phyloP scores from a whole-genome alignment of 371 early-diverging fungal genomes.

The Mortierella sp. region DNA sequence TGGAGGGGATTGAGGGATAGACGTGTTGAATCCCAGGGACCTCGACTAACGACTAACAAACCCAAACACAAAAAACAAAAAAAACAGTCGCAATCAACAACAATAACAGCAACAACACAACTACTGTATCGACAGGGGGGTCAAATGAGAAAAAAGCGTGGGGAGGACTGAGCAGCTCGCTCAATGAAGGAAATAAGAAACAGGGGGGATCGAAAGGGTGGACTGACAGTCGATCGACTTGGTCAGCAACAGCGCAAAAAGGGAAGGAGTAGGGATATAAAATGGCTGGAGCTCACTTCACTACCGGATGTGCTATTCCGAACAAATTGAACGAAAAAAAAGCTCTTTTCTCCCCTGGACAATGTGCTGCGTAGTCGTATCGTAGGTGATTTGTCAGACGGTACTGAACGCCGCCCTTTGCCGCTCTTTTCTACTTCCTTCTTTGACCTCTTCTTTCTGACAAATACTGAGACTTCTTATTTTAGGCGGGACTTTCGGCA shows the following conservation, averaged over 20 bases:
- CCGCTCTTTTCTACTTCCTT: not conserved
- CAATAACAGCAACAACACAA: not conserved
- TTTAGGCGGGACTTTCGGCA: not conserved
- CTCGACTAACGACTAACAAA: too few relatives aligned
- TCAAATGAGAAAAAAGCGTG: not conserved
- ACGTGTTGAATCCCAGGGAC: not conserved
- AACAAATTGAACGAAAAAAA: too few relatives aligned
- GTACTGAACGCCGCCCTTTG: not conserved
- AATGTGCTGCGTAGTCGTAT: not conserved
- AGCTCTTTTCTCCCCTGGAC: too few relatives aligned
- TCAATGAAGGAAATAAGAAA: not conserved
- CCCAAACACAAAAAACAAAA: not conserved
- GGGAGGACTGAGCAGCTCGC: not conserved
- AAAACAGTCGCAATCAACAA: not conserved
- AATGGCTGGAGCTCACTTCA: too few relatives aligned
- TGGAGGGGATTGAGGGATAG: not conserved
- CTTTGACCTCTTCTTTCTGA: not conserved
- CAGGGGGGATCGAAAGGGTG: not conserved
- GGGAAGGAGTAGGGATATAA: too few relatives aligned
- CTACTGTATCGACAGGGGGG: not conserved
- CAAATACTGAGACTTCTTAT: not conserved
- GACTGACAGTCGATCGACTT: not conserved
- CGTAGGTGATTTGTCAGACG: not conserved
- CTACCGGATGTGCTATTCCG: too few relatives aligned
- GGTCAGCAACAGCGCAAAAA: not conserved